These are phyloP conservation scores for Pseudoturritis turrita DNA, from an alignment of 345 rosid genomes.

Conservation along the genomic window DNA sequence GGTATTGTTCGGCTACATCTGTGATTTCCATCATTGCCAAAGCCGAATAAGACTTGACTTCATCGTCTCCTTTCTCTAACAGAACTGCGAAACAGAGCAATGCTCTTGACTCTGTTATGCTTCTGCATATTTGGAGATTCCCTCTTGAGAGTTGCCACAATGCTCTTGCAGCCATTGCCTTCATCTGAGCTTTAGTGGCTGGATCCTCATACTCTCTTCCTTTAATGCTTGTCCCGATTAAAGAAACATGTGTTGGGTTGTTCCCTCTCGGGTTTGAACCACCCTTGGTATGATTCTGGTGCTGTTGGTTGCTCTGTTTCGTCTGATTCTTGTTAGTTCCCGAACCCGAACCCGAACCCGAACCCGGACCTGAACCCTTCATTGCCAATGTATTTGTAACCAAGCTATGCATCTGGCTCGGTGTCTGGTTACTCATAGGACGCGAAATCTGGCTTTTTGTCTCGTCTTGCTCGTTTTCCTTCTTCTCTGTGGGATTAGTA, in stretches of 20 bases:
- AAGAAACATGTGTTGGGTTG: slow-evolving; percentile 38
- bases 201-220: slow-evolving; percentile 61
- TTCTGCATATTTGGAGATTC: slow-evolving; percentile 48
- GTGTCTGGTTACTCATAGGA: slow-evolving; percentile 43
- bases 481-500: background rate
- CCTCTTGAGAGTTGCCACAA: slow-evolving; percentile 67
- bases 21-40: slow-evolving; percentile 79
- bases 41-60: slow-evolving; percentile 57
- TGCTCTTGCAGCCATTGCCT: slow-evolving; percentile 76
- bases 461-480: slow-evolving; percentile 17
- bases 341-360: background rate
- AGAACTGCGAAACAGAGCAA: slow-evolving; percentile 59
- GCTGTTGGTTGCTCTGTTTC: slow-evolving; percentile 18
- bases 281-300: slow-evolving; percentile 24
- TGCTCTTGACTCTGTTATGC: slow-evolving; percentile 72
- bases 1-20: slow-evolving; percentile 50
- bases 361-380: slow-evolving; percentile 19
- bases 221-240: slow-evolving; percentile 54
- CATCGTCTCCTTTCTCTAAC: slow-evolving; percentile 60
- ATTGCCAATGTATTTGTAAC: slow-evolving; percentile 39
- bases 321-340: slow-evolving; percentile 8
- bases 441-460: slow-evolving; percentile 25
- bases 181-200: slow-evolving; percentile 60
- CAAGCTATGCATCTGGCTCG: slow-evolving; percentile 47
- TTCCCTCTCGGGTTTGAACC: slow-evolving; percentile 25